Evolutionary conservation across 306 rosid genomes (phyloP), one percentile per base, ranked within the genome.

Genomic region (Medicago arabica): DNA sequence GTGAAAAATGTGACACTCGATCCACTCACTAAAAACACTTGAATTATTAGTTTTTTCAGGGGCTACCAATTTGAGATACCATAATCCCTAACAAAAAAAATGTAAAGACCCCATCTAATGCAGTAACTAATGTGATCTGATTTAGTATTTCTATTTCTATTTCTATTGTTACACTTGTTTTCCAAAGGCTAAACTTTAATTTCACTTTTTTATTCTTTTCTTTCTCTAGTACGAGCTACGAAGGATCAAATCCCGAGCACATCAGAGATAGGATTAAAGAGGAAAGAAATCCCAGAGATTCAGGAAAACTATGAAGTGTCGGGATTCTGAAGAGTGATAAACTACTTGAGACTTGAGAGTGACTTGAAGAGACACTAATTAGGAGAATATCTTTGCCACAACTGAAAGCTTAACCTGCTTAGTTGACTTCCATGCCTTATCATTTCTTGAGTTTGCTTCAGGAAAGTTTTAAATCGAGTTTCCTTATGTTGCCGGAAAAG

Each of bases 321-420:
- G 54, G 71, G 77, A 63, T 74, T 60, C 36, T 69, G 51, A 65
- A 10, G 78, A 53, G 51, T 50, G 51, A 50, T 67, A 72, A 72
- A 46, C 68, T 10, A 50, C 68, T 64, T 38, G 68, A 70, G 66
- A 50, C 68, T 64, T 38, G 68, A 70, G 60, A 59, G 66, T 71
- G 46, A 71, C 75, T 4, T 76, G 74, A 72, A 76, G 82, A 51
- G 73, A 64, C 67, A 71, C 50, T 71, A 23, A 80, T 74, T 71
- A 21, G 16, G 16, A 66, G 10, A 9, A 25, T 40, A 40, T 19
- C 49, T 53, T 8, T 65, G 41, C 40, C 5, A 10, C 76, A 51
- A 47, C 49, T 15, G 47, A 80, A 84, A 67, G 65, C 46, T 67
- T 46, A 69, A 65, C 75, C 75, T 81, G 25, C 39, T 49, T 28